phyloP scores from a whole-genome alignment of 2,329 filamentous ascomycete species.

The Delphinella strobiligena region DNA sequence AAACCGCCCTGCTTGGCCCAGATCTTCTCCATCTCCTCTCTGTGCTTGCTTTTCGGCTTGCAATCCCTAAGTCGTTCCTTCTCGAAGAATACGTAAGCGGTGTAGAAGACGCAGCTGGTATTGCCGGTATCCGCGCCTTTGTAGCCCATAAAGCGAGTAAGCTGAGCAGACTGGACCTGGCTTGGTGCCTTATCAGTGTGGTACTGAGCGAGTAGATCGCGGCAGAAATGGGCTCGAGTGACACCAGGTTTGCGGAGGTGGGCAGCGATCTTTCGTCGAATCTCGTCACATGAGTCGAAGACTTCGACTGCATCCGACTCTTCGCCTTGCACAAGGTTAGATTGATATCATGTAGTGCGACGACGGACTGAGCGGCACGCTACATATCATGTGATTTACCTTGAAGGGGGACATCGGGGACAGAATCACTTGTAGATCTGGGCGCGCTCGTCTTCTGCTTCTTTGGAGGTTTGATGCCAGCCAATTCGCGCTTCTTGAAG shows the following conservation, averaged over 20 bases:
- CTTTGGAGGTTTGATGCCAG: constrained; percentile 29
- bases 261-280: constrained; percentile 45
- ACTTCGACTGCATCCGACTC: constrained; percentile 33
- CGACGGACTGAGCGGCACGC: too few species aligned
- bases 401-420: constrained; percentile 8
- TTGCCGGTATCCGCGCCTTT: constrained; percentile 38
- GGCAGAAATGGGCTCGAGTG: constrained; percentile 41
- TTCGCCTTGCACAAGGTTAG: constrained; percentile 28
- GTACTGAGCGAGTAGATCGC: constrained; percentile 33
- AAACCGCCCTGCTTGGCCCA: constrained; percentile 13
- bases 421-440: constrained; percentile 9
- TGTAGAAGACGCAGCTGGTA: constrained; percentile 39
- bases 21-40: constrained; percentile 39
- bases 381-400: too few species aligned
- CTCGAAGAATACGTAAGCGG: constrained; percentile 47
- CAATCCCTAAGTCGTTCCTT: constrained; percentile 41
- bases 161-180: constrained; percentile 31
- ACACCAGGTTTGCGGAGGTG: constrained; percentile 36
- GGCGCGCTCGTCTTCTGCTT: constrained; percentile 26
- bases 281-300: constrained; percentile 46
- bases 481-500: constrained; percentile 41
- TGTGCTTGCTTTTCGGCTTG: constrained; percentile 40
- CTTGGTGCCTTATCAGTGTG: constrained; percentile 19
- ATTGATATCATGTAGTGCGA: too few species aligned
- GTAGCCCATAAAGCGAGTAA: constrained; percentile 39